A percentile compares a stretch with the other conserved stretches of the same genome.
Conservation (phyloP, 768 basidiomycete genomes). For the Amanita subjunquillea region DNA sequence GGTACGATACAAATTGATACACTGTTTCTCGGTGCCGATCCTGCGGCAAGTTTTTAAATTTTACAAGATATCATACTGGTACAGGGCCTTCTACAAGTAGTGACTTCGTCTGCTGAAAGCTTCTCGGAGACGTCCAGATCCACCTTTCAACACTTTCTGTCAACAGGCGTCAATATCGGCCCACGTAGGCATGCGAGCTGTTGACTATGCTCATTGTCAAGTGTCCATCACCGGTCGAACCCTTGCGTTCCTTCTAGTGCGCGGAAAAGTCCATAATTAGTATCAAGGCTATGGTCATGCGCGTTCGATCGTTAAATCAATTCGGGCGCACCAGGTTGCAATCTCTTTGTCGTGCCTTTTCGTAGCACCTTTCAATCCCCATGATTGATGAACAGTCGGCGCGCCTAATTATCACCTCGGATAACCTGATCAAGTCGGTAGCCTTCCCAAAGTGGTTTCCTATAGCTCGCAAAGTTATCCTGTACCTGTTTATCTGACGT, state of each 20-base stretch:
- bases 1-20: not conserved
- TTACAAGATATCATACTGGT: not conserved
- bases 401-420: slow-evolving; percentile 5
- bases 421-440: not conserved
- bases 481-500: not conserved
- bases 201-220: slow-evolving; percentile 3
- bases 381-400: not conserved
- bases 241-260: slow-evolving; percentile 1
- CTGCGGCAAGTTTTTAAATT: too few relatives aligned
- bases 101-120: not conserved
- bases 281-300: slow-evolving; percentile 3
- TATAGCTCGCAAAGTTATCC: not conserved
- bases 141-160: slow-evolving; percentile 1
- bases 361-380: not conserved
- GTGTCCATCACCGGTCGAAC: slow-evolving; percentile 2
- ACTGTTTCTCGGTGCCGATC: not conserved
- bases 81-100: not conserved
- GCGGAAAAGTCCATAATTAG: slow-evolving; percentile 4
- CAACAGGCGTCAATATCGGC: slow-evolving; percentile 6
- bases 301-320: slow-evolving; percentile 3
- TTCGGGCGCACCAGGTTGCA: not conserved
- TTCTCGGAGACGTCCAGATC: not conserved
- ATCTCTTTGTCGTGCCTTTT: not conserved
- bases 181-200: not conserved
- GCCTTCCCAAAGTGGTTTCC: not conserved